These are phyloP conservation scores for Elaphomyces granulatus DNA, from an alignment of 495 filamentous ascomycete species.

Conservation along the genomic window DNA sequence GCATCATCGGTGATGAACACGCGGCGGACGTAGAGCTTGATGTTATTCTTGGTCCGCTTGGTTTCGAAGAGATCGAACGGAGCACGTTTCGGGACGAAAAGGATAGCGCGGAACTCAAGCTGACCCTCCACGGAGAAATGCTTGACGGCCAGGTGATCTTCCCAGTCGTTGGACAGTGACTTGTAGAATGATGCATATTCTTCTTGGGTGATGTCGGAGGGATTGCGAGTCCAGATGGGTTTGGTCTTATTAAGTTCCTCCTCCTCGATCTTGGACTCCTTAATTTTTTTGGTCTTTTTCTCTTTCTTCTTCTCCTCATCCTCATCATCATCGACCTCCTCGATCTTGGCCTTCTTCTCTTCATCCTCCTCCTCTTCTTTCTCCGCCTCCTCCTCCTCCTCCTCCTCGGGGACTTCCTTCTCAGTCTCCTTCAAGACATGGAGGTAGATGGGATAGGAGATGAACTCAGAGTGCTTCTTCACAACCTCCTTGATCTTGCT, in stretches of 20 bases:
- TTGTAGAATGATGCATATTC: constrained; percentile 99
- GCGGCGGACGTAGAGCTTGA: constrained; percentile 99
- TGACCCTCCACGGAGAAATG: constrained; percentile 99
- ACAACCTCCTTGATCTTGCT: constrained; percentile 99
- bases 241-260: constrained; percentile 99
- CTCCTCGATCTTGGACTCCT: constrained; percentile 96
- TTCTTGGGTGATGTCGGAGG: constrained; percentile 84
- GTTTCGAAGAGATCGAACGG: constrained; percentile 99
- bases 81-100: constrained; percentile 98
- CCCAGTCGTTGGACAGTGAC: constrained; percentile 97
- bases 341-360: constrained; percentile 75
- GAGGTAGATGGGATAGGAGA: constrained; percentile 99
- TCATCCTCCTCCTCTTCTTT: constrained; percentile 50
- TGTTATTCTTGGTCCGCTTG: constrained; percentile 99
- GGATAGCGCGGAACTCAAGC: constrained; percentile 98
- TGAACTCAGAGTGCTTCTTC: constrained; percentile 99
- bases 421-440: constrained; percentile 98
- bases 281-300: constrained; percentile 97
- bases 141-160: constrained; percentile 98
- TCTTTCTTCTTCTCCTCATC: constrained; percentile 81
- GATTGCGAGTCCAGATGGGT: constrained; percentile 99
- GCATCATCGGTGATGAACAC: constrained; percentile 99
- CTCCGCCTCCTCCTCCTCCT: constrained; percentile 60
- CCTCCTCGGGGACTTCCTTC: constrained; percentile 96
- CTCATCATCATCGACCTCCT: constrained; percentile 60